These are phyloP conservation scores for Chaetomidium leptoderma DNA, from an alignment of 495 filamentous ascomycete genomes.

Conservation along the genomic window DNA sequence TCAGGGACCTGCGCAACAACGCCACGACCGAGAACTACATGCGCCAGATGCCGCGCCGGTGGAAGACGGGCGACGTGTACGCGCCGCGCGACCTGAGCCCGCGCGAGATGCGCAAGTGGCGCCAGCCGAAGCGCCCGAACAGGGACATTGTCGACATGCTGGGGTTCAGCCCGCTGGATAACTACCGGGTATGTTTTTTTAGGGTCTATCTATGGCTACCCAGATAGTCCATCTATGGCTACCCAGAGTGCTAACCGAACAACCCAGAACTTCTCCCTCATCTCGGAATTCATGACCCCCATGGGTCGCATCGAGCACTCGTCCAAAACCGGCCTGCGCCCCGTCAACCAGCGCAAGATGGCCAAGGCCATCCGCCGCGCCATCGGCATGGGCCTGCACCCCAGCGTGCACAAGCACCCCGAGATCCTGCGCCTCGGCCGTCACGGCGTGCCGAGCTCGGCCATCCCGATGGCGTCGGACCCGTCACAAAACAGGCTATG, in stretches of 20 bases:
- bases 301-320: slow-evolving; percentile 81
- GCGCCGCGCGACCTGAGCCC: slow-evolving; percentile 80
- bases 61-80: slow-evolving; percentile 76
- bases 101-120: slow-evolving; percentile 67
- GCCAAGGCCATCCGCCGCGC: slow-evolving; percentile 86
- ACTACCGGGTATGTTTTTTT: slow-evolving; percentile 67
- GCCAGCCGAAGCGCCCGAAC: slow-evolving; percentile 31
- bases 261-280: slow-evolving; percentile 86
- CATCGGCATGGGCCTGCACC: slow-evolving; percentile 86
- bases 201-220: too few relatives aligned
- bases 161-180: slow-evolving; percentile 72
- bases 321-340: slow-evolving; percentile 69
- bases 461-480: not conserved
- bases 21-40: slow-evolving; percentile 32
- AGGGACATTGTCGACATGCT: slow-evolving; percentile 77
- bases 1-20: slow-evolving; percentile 15
- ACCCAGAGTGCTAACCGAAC: slow-evolving; percentile 8
- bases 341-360: slow-evolving; percentile 86
- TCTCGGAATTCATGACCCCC: slow-evolving; percentile 80
- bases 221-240: not conserved
- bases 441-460: not conserved
- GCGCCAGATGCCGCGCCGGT: slow-evolving; percentile 52
- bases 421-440: slow-evolving; percentile 57
- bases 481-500: slow-evolving; percentile 4
- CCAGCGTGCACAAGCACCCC: slow-evolving; percentile 88